These are phyloP conservation scores for Apophysomyces sp. DNA, from an alignment of 371 early-diverging fungal genomes.

Conservation along the genomic window DNA sequence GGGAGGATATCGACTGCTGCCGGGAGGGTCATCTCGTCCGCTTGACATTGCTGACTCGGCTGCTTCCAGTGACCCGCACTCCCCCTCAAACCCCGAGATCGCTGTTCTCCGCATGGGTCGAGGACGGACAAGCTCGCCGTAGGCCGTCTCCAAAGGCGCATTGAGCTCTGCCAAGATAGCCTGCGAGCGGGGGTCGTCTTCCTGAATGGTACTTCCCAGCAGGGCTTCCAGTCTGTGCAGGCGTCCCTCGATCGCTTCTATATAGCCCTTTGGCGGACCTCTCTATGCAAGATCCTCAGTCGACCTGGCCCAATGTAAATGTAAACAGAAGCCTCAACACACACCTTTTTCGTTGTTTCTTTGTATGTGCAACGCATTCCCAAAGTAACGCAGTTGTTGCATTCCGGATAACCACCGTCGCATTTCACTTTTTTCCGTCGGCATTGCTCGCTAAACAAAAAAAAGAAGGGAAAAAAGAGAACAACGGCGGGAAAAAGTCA, in stretches of 20 bases:
- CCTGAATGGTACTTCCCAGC: constrained; percentile 56
- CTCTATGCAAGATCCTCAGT: constrained; percentile 32
- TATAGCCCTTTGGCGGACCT: constrained; percentile 73
- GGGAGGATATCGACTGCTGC: background rate
- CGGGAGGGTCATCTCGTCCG: background rate
- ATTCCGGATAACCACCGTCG: constrained; percentile 51
- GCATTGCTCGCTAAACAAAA: constrained; percentile 48
- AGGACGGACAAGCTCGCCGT: constrained; percentile 43
- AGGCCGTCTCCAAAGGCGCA: constrained; percentile 45
- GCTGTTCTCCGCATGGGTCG: constrained; percentile 26
- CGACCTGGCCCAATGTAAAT: background rate
- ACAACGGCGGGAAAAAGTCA: no score
- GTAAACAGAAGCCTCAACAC: background rate
- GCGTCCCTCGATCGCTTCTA: constrained; percentile 71
- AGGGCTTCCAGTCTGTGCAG: constrained; percentile 65
- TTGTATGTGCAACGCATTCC: constrained; percentile 38
- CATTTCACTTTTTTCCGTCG: constrained; percentile 66
- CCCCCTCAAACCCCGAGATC: constrained; percentile 17
- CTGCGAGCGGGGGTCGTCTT: constrained; percentile 56
- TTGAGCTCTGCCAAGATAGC: constrained; percentile 60
- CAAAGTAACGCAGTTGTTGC: constrained; percentile 37
- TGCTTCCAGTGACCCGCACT: constrained; percentile 7
- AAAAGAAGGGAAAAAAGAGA: background rate
- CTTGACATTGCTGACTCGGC: constrained; percentile 6
- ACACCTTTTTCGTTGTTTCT: constrained; percentile 44